Percentiles rank a stretch among this genome's conserved stretches.
Conservation (phyloP, 805 yeast genomes). For the Saturnispora bothae region DNA sequence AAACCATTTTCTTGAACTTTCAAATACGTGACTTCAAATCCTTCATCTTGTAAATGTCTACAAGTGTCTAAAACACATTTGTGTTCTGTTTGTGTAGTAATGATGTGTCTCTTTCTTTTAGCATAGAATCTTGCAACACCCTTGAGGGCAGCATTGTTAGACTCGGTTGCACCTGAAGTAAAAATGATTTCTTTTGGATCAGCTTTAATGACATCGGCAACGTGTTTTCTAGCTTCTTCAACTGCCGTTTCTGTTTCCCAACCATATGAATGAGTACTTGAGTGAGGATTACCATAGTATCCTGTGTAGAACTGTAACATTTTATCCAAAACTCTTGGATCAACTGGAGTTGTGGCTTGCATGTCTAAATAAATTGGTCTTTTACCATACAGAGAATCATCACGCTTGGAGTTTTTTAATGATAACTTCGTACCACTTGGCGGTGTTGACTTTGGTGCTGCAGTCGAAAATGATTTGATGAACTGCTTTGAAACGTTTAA, state of each 20-base stretch:
- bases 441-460: conserved; percentile 20
- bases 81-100: conserved; percentile 95
- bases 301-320: conserved; percentile 86
- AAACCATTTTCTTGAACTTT: conserved; percentile 73
- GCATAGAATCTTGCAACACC: conserved; percentile 93
- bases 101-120: conserved; percentile 83
- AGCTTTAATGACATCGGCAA: conserved; percentile 80
- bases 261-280: conserved; percentile 93
- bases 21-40: conserved; percentile 89
- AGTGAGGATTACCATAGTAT: conserved; percentile 94
- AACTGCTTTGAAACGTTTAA: neutral
- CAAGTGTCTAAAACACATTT: conserved; percentile 98
- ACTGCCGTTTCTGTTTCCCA: conserved; percentile 97
- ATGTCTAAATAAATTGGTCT: conserved; percentile 94
- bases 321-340: conserved; percentile 87
- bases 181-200: conserved; percentile 95
- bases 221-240: conserved; percentile 71
- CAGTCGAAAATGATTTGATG: conserved; percentile 5
- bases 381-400: conserved; percentile 41
- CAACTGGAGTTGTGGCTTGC: conserved; percentile 98
- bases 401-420: conserved; percentile 34
- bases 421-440: conserved; percentile 39
- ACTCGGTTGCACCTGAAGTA: conserved; percentile 97
- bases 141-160: conserved; percentile 88
- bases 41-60: conserved; percentile 90